Base-by-base conservation (phyloP, 2,329 filamentous ascomycete genomes). In the Trichoderma pleuroti region DNA sequence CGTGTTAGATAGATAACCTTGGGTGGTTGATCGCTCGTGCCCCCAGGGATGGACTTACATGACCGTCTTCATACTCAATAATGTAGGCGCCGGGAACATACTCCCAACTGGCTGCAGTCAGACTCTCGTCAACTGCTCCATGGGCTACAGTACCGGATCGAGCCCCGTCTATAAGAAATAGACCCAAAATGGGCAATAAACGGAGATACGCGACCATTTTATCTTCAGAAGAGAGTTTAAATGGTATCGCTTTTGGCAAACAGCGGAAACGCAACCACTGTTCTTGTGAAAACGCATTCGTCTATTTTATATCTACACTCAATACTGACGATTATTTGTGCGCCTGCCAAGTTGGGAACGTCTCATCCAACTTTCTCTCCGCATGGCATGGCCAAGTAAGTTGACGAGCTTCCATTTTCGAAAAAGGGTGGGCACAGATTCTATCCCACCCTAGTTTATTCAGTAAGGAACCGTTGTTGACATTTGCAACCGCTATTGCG, bases 41-140 rank as follows among this genome's bases (percentile, higher is more conserved):
- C 8, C 18, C 21, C n/a, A 32, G 10, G 64, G 18, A 4, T 26
- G 26, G 30, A 69, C 67, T 56, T 62, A 69, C 57, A 75, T 84
- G 78, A 11, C 81, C 80, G 18, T 86, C 82, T 59, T 86, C 83
- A 68, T 87, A 85, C 73, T 88, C 86, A 70, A 88, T 81, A 72
- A 88, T 85, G 77, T 84, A 88, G 21, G 83, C 83, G 24, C 86
- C 85, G 0, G 83, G 79, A 18, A 87, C 74, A 39, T 68, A 60
- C 5, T 49, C 28, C 65, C 49, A 68, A 28, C 14, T 26, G 52
- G 26, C 65, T 34, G 16, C 54, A n/a, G 64, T 32, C 5, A 18
- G 36, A 10, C 9, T 32, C 14, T 9, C n/a, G 5, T 56, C 28
- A 26, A 24, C 14, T 52, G n/a, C n/a, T 10, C n/a, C 36, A 28